A percentile compares a stretch with the other conserved stretches of the same genome.
Conservation (phyloP, 345 rosid genomes). For the Capsella bursapastoris region DNA sequence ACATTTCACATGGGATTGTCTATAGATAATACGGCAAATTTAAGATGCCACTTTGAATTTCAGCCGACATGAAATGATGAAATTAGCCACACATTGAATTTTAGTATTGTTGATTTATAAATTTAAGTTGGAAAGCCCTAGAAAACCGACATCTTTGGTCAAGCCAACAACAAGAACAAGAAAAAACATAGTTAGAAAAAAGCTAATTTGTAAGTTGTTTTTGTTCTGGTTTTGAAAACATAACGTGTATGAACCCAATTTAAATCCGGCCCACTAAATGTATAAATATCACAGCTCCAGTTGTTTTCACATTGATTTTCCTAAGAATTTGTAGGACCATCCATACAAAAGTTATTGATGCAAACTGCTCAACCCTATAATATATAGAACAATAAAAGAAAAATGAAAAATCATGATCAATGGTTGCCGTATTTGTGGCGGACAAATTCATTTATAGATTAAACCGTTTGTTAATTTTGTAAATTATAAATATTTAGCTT, state of each 20-base stretch:
- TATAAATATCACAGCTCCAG: slow-evolving; percentile 5
- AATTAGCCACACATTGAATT: slow-evolving; percentile 31
- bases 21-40: slow-evolving; percentile 25
- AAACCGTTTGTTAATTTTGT: too few species aligned
- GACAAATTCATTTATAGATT: too few species aligned
- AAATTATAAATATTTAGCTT: too few species aligned
- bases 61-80: slow-evolving; percentile 48
- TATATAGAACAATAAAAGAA: too few species aligned
- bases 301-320: slow-evolving; percentile 37
- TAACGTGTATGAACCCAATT: slow-evolving; percentile 36
- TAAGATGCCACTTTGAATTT: slow-evolving; percentile 40
- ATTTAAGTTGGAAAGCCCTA: slow-evolving; percentile 13
- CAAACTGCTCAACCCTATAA: slow-evolving; percentile 26
- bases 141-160: slow-evolving; percentile 40
- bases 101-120: slow-evolving; percentile 19
- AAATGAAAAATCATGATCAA: too few species aligned
- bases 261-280: slow-evolving; percentile 37
- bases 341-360: slow-evolving; percentile 39
- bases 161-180: slow-evolving; percentile 2
- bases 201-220: slow-evolving; percentile 1
- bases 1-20: slow-evolving; percentile 47
- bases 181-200: background rate
- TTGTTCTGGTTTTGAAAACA: slow-evolving; percentile 17
- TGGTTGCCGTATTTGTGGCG: too few species aligned
- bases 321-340: slow-evolving; percentile 43